Evolutionary conservation across 768 basidiomycete genomes (phyloP).

Genomic region (Mycena chlorophos): DNA sequence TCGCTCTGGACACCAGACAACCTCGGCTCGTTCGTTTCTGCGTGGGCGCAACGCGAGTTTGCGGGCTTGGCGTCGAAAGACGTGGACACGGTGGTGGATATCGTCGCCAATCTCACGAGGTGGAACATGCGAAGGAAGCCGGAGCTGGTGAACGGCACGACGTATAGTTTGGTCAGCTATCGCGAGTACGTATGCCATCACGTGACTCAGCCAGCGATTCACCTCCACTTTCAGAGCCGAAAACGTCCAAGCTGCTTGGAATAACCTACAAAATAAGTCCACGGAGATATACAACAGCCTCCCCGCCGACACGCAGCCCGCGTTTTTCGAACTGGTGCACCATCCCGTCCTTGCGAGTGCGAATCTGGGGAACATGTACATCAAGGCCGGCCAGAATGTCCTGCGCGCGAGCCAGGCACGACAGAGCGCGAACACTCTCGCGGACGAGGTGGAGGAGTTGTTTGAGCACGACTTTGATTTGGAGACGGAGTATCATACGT

Average conservation of each 20-base stretch:
- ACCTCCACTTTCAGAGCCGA: constrained; percentile 66
- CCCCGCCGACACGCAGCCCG: constrained; percentile 45
- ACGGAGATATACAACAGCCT: constrained; percentile 58
- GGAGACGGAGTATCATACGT: constrained; percentile 57
- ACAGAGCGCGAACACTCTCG: constrained; percentile 58
- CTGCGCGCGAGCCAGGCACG: constrained; percentile 63
- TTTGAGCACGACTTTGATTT: constrained; percentile 66
- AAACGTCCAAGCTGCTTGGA: constrained; percentile 51
- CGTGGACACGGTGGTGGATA: constrained; percentile 45
- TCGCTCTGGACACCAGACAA: constrained; percentile 57
- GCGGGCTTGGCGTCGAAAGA: constrained; percentile 39
- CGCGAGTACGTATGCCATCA: constrained; percentile 51
- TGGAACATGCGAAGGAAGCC: constrained; percentile 65
- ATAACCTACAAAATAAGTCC: constrained; percentile 47
- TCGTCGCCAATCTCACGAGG: constrained; percentile 56
- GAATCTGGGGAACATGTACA: constrained; percentile 58
- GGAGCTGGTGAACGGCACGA: constrained; percentile 62
- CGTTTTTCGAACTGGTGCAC: constrained; percentile 73
- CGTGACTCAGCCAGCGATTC: neutral
- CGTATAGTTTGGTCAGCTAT: constrained; percentile 65
- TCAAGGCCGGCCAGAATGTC: constrained; percentile 61
- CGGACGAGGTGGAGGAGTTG: constrained; percentile 51
- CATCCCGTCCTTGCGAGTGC: constrained; percentile 61
- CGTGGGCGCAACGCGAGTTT: constrained; percentile 70
- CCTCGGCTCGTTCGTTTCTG: constrained; percentile 49